phyloP scores from a whole-genome alignment of 2,329 filamentous ascomycete species.

The Colletotrichum sp. region DNA sequence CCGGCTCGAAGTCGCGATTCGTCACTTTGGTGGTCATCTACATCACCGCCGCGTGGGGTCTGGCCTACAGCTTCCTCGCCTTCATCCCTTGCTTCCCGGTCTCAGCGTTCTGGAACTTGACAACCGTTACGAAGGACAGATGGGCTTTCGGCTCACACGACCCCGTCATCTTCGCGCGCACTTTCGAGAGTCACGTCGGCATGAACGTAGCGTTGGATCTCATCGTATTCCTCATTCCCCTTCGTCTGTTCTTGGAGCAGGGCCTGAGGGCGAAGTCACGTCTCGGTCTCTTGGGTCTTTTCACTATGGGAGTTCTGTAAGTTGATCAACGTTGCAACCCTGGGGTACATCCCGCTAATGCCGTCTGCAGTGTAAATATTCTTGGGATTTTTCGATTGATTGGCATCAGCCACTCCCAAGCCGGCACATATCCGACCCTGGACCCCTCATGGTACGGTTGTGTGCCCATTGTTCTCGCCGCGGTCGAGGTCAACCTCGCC shows the following conservation, averaged over 20 bases:
- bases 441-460: slow-evolving; percentile 41
- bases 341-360: background rate
- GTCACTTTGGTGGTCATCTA: slow-evolving; percentile 26
- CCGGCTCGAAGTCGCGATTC: slow-evolving; percentile 5
- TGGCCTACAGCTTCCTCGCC: slow-evolving; percentile 33
- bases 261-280: slow-evolving; percentile 31
- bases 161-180: slow-evolving; percentile 26
- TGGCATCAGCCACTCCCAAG: slow-evolving; percentile 30
- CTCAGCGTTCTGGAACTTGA: slow-evolving; percentile 33
- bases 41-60: slow-evolving; percentile 33
- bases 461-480: slow-evolving; percentile 34
- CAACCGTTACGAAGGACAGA: background rate
- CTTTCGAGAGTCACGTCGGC: slow-evolving; percentile 31
- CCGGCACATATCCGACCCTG: slow-evolving; percentile 35
- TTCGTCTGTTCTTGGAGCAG: slow-evolving; percentile 31
- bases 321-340: background rate
- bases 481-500: slow-evolving; percentile 34
- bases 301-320: slow-evolving; percentile 35
- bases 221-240: slow-evolving; percentile 33
- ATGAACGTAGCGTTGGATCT: slow-evolving; percentile 37
- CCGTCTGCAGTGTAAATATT: slow-evolving; percentile 19
- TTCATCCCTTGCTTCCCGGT: slow-evolving; percentile 37
- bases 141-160: slow-evolving; percentile 36
- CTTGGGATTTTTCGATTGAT: slow-evolving; percentile 32
- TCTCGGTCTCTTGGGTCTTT: slow-evolving; percentile 31